Base-by-base conservation (phyloP, 139 green algal species). In the Auxenochlorella pyrenoidosa region DNA sequence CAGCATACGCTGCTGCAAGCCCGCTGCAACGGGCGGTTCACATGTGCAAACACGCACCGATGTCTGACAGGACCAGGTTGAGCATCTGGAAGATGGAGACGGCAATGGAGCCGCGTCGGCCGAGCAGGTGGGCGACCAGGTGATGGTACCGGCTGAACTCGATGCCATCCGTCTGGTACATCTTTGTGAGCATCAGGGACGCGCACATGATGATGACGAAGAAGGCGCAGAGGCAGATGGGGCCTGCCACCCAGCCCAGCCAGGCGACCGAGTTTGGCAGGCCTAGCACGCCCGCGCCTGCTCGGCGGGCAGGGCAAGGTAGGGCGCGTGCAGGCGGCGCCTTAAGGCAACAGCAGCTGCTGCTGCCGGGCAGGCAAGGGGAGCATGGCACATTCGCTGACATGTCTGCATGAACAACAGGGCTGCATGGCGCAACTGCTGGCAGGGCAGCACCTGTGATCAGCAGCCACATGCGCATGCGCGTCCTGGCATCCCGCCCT, bases 11-110 rank as follows among this genome's bases (percentile, higher is more conserved):
- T n/a, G n/a, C n/a, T n/a, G n/a, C 71, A 51, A 44, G 15, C 16
- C 10, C 5, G 34, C 71, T 51, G 71, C 36, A 77, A 12, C 75
- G 65, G 22, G 16, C 24, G 10, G n/a, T n/a, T n/a, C 12, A 28
- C 43, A 34, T 22, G 5, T 0, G 89, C 54, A 94, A 80, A 19
- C 75, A 86, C 87, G 89, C 91, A 65, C 85, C 92, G 3, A 94
- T 86, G 34, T 60, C 82, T 3, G 82, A 92, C 0, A 91, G 84
- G n/a, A 94, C 73, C 58, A 94, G 85, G 70, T 91, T 94, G 28
- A 86, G 30, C 38, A 93, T 84, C 85, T 94, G 92, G 3, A 91
- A 81, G 34, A 91, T 65, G 26, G 71, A 78, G 32, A 92, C 65
- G 0, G 76, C 83, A n/a, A 86, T 79, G 36, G 47, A 60, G 34